Evolutionary conservation across 2,329 filamentous ascomycete genomes (phyloP).

Genomic region (Coniochaeta ligniaria): DNA sequence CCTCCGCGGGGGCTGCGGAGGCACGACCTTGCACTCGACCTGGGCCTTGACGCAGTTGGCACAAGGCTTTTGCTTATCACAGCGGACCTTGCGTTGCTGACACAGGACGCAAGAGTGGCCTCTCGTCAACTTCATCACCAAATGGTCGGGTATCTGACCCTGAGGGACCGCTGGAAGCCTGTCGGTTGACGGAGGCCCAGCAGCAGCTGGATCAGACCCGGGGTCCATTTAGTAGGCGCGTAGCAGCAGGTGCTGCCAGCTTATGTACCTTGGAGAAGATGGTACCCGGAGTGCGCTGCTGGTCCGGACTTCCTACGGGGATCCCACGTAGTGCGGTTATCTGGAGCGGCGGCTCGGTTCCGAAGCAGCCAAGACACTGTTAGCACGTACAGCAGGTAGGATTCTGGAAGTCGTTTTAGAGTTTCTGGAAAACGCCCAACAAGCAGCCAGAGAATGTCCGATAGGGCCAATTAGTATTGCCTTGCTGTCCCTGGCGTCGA

Average conservation of each 20-base stretch:
- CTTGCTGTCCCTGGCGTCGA: neutral
- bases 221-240: neutral
- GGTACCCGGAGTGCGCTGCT: neutral
- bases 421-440: neutral
- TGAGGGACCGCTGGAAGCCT: neutral
- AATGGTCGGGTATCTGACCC: constrained; percentile 26
- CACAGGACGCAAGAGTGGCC: constrained; percentile 64
- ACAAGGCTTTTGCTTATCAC: constrained; percentile 67
- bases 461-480: neutral
- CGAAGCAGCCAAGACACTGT: neutral
- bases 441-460: neutral
- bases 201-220: neutral
- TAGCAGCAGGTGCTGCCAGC: neutral
- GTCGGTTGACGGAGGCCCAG: constrained; percentile 8
- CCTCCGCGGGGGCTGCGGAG: constrained; percentile 49
- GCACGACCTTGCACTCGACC: constrained; percentile 53
- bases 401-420: neutral
- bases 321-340: neutral
- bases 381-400: neutral
- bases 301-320: neutral
- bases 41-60: constrained; percentile 58
- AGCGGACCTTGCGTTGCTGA: constrained; percentile 69
- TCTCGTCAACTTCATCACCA: constrained; percentile 46
- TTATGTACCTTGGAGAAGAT: neutral
- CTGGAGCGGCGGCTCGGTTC: neutral